Evolutionary conservation across 2,329 filamentous ascomycete species (phyloP), one percentile per base, ranked within the genome.

Genomic region (Tolypocladium inflatum): DNA sequence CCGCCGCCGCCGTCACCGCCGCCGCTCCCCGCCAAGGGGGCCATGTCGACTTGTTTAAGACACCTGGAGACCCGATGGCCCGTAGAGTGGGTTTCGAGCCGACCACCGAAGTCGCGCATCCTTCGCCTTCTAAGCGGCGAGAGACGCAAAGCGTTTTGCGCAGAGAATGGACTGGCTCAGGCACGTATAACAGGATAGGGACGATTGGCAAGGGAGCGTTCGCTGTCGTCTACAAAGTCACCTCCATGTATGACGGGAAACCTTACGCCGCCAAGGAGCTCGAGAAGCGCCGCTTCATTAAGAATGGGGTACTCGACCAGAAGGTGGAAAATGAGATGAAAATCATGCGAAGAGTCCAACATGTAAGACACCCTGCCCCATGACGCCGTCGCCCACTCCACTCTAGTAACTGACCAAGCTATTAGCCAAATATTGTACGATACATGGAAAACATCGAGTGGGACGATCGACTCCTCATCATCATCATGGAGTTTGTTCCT

Each of bases 251-350:
- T 65, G 86, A 94, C 67, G 94, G 94, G 1, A 78, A 84, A 37
- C 84, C 93, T 0, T 95, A 89, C 67, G 94, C 94, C 5, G 92
- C 91, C 17, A 99, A 99, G 71, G 91, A 97, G 72, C 83, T 99
- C 4, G 91, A 97, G 72, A 97, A 97, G 75, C 85, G 89, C 56
- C 86, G 87, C 21, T 96, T 97, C 68, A 90, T 96, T 78, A 96
- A 96, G 75, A 94, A 96, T 65, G 92, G 91, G 2, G 80, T 92
- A 23, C 74, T 96, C 26, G 91, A 96, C 66, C 87, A 91, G 63
- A 96, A 95, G 71, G 88, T 97, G 17, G 90, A 97, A 68, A 97
- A 95, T 66, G 94, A 99, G 74, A 93, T 99, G 87, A 89, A 85
- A 63, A 97, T 99, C 65, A 97, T 99, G 91, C 85, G 88, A 66